A percentile compares a stretch with the other conserved stretches of the same genome.
Evolutionary conservation across 345 rosid genomes (phyloP).

Genomic region (Citrus trifoliata): DNA sequence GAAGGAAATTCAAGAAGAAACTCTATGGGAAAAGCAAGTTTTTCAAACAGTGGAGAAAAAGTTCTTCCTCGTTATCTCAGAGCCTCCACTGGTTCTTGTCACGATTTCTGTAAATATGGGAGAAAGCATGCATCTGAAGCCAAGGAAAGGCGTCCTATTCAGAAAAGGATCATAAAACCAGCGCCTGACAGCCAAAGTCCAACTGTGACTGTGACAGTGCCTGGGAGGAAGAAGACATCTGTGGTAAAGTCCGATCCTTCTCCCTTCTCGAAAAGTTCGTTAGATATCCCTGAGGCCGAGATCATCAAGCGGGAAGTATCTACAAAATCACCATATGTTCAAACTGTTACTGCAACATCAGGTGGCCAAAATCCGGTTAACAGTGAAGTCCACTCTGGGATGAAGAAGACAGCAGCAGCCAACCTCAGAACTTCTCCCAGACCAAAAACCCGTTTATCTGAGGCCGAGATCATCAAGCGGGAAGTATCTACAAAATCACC

Average conservation of each 20-base stretch:
- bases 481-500: slow-evolving; percentile 21
- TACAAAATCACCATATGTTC: slow-evolving; percentile 6
- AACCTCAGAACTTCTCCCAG: slow-evolving; percentile 22
- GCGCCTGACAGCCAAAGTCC: slow-evolving; percentile 31
- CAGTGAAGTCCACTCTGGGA: background rate
- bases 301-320: slow-evolving; percentile 23
- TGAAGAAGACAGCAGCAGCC: slow-evolving; percentile 14
- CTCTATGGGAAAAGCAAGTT: slow-evolving; percentile 39
- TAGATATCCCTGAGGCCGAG: slow-evolving; percentile 22
- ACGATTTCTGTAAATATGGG: slow-evolving; percentile 82
- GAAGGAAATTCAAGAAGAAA: slow-evolving; percentile 34
- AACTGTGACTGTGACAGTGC: slow-evolving; percentile 25
- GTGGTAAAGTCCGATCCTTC: slow-evolving; percentile 24
- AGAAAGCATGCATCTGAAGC: slow-evolving; percentile 44
- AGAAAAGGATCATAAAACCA: slow-evolving; percentile 37
- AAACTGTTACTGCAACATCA: slow-evolving; percentile 9
- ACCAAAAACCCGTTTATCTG: slow-evolving; percentile 14
- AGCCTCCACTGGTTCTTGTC: slow-evolving; percentile 80
- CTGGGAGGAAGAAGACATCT: slow-evolving; percentile 27
- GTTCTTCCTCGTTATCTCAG: slow-evolving; percentile 61
- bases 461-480: slow-evolving; percentile 19
- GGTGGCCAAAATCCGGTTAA: background rate
- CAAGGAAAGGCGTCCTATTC: slow-evolving; percentile 35
- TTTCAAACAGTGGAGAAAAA: slow-evolving; percentile 34
- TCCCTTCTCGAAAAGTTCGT: slow-evolving; percentile 10